Evolutionary conservation across 1,284 basidiomycete species (phyloP), one percentile per base, ranked within the genome.

Genomic region (Xerocomus minutiporus): DNA sequence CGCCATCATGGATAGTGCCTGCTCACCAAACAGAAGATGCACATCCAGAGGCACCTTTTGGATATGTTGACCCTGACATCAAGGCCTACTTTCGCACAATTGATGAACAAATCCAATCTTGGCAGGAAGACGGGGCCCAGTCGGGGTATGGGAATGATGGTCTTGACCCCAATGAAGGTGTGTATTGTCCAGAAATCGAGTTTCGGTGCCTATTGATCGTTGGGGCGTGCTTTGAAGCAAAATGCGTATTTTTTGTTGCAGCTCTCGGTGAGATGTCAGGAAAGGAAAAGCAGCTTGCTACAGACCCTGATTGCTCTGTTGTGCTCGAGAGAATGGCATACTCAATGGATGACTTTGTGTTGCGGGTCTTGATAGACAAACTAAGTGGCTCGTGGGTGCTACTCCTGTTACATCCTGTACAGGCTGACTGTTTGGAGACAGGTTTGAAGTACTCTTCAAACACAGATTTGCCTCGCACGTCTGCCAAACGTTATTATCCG

Each of bases 381-480:
- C 73, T 97, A 57, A 80, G 80, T 52, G 93, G 91, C 65, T 90
- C 88, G 86, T 94, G 72, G 82, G 88, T 84, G 41, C 48, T 43
- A 25, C 35, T 50, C 31, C 51, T 40, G 7, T 56, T 50, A 28
- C 9, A 23, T 45, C 34, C 34, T 44, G 11, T 20, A 39, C 41
- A 32, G 41, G 38, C 46, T 66, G 29, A 56, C 34, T 3, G 3
- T 15, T 41, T 38, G 36, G 50, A 31, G 29, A 35, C 52, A 91
- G 88, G 15, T 90, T 84, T 59, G 83, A 83, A 56, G 67, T 75
- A 40, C 76, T 96, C 15, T 74, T 83, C 35, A 82, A 77, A 61
- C 90, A 97, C 65, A 81, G 93, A 23, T 94, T 93, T 72, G 91
- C 88, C 15, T 94, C 91, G 25, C 94, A 97, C 79, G 93, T 96